phyloP scores from a whole-genome alignment of 306 rosid genomes.

The Senna siamea region DNA sequence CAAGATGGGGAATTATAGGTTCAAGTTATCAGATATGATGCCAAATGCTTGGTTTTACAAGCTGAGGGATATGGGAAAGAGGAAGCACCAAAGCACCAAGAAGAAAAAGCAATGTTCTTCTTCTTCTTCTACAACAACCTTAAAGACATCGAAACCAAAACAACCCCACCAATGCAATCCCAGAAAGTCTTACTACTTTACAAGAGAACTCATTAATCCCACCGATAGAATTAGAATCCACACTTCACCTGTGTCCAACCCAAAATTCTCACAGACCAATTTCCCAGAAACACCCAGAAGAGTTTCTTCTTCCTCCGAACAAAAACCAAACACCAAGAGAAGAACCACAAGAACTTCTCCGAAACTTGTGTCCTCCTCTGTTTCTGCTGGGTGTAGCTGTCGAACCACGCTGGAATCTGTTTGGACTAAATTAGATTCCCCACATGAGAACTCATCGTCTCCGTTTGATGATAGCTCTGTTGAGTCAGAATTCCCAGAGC shows the following conservation, averaged over 20 bases:
- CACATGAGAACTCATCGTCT: conserved; percentile 44
- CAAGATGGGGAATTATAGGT: conserved; percentile 76
- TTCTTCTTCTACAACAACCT: conserved; percentile 5
- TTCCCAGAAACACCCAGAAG: conserved; percentile 54
- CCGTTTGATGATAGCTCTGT: conserved; percentile 47
- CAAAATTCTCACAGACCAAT: conserved; percentile 32
- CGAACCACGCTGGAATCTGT: conserved; percentile 51
- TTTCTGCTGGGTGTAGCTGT: conserved; percentile 47
- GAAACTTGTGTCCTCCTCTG: conserved; percentile 47
- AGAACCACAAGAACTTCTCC: conserved; percentile 44
- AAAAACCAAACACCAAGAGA: conserved; percentile 33
- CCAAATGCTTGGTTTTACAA: conserved; percentile 94
- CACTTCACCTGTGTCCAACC: conserved; percentile 48
- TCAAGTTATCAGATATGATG: conserved; percentile 80
- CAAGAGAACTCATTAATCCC: conserved; percentile 60
- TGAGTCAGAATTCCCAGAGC: conserved; percentile 49
- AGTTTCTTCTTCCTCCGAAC: conserved; percentile 68
- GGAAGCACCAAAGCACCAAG: conserved; percentile 44
- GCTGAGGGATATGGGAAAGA: conserved; percentile 66
- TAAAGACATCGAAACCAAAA: conserved; percentile 40
- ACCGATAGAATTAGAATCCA: conserved; percentile 33
- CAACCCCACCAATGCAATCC: conserved; percentile 52
- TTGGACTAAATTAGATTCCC: conserved; percentile 53
- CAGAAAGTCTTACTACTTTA: conserved; percentile 84
- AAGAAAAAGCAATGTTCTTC: conserved; percentile 38